Base-by-base conservation (phyloP, 2,329 filamentous ascomycete species). In the Aureobasidium sp. region DNA sequence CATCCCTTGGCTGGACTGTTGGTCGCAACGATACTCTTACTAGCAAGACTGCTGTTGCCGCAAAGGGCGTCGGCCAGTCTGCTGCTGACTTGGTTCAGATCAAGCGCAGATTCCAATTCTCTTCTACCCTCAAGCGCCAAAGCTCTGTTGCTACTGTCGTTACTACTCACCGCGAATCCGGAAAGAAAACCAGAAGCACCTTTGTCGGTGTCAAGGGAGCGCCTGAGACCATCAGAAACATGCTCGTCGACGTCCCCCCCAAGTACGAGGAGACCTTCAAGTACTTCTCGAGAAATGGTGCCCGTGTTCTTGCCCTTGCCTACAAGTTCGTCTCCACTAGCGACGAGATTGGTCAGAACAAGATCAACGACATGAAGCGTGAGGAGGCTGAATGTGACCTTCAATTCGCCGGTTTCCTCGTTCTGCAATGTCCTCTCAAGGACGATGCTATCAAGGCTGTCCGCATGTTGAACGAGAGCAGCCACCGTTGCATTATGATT, bases 221-320 rank as follows among this genome's bases (percentile, higher is more conserved):
- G 8, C 94, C 94, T 0, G 94, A 99, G 77, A 99, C 94, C 0
- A 96, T 99, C 69, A 86, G 90, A 74, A 92, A 89, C 71, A 96
- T 96, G 89, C 81, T 99, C 63, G 81, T 90, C 37, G 81, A 87
- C 35, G 83, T 90, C 10, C 94, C 94, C 8, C 80, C 84, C 1
- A 85, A 95, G 71, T 99, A 99, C 69, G 94, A 99, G 72, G 94
- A 97, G 76, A 99, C 94, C 0, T 99, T 86, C 83, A 99, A 97
- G 75, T 90, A 96, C 77, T 99, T 97, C 70, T 97, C 93, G 59
- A 85, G 94, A 64, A 95, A 95, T 68, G 94, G 94, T 67, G 95
- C 91, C 45, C 89, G 94, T 78, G 94, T 99, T 15, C 82, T 99
- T 38, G 90, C 93, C 50, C 83, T 99, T 43, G 94, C 89, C 38